Evolutionary conservation across 2,329 filamentous ascomycete species (phyloP).

Genomic region (Tolypocladium tropicale): DNA sequence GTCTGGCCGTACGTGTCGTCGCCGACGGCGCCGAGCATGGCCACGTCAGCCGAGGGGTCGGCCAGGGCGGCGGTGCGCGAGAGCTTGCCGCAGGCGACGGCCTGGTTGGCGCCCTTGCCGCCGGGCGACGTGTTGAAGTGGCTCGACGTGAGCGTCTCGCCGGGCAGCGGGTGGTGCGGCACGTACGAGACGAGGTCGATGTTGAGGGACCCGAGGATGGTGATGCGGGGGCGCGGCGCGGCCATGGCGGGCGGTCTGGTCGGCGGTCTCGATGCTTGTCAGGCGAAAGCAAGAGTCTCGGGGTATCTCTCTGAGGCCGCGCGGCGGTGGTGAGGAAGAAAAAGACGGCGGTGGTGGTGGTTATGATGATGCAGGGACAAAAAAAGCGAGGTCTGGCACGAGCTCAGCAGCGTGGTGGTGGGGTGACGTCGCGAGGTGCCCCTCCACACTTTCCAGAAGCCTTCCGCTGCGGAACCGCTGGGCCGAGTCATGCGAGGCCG

Average conservation of each 20-base stretch:
- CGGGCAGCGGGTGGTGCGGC: conserved; percentile 68
- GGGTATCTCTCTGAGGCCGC: too few relatives aligned
- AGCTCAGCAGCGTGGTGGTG: background rate
- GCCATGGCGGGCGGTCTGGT: conserved; percentile 4
- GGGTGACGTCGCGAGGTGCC: background rate
- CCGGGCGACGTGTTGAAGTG: conserved; percentile 74
- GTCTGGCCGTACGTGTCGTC: conserved; percentile 53
- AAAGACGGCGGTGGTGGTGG: too few relatives aligned
- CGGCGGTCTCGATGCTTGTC: too few relatives aligned
- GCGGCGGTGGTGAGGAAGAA: too few relatives aligned
- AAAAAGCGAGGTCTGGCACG: background rate
- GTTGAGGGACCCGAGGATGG: conserved; percentile 87
- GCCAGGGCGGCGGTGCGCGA: conserved; percentile 41
- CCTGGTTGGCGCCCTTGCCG: conserved; percentile 94
- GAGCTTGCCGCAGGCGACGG: conserved; percentile 76
- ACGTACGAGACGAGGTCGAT: conserved; percentile 88
- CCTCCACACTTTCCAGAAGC: background rate
- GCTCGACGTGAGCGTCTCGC: conserved; percentile 76
- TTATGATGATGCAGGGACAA: background rate
- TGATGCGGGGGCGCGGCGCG: conserved; percentile 43
- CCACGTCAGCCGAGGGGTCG: conserved; percentile 34
- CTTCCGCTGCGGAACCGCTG: background rate
- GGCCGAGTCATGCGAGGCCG: background rate
- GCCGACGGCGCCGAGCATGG: conserved; percentile 68
- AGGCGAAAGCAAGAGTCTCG: too few relatives aligned